Percentiles rank a stretch among this genome's conserved stretches.
phyloP scores from a whole-genome alignment of 331 rosid genomes.

The Saraca asoca region DNA sequence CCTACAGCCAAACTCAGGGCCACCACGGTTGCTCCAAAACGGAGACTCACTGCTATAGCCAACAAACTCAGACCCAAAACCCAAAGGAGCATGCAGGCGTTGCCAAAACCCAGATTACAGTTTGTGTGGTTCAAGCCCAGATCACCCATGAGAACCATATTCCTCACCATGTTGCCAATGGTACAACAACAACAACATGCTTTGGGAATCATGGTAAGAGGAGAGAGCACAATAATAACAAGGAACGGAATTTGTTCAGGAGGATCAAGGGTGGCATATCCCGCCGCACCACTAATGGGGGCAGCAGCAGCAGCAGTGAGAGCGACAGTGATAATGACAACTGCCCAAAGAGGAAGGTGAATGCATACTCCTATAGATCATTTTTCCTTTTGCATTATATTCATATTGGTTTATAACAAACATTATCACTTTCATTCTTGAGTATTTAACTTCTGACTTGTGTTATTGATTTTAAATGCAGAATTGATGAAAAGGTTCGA shows the following conservation, averaged over 20 bases:
- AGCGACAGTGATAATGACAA: constrained; percentile 47
- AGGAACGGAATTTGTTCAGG: constrained; percentile 41
- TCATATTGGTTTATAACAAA: too few species aligned
- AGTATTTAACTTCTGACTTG: background rate
- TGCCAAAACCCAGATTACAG: constrained; percentile 45
- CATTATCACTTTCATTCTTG: background rate
- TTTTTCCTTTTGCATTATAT: too few species aligned
- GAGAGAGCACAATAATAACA: constrained; percentile 31
- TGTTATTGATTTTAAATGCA: constrained; percentile 26
- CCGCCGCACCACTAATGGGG: constrained; percentile 21
- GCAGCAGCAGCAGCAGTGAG: constrained; percentile 31
- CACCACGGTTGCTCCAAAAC: constrained; percentile 32
- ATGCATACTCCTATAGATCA: background rate
- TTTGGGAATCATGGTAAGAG: constrained; percentile 40
- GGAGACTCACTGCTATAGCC: constrained; percentile 36
- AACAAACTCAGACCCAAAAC: constrained; percentile 45
- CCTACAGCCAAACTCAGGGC: constrained; percentile 31
- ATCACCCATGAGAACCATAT: constrained; percentile 46
- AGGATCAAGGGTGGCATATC: constrained; percentile 45
- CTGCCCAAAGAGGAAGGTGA: constrained; percentile 32
- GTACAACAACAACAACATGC: constrained; percentile 36
- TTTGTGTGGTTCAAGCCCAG: constrained; percentile 65
- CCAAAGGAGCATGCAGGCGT: constrained; percentile 35
- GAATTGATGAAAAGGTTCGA: constrained; percentile 22
- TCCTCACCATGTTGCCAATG: constrained; percentile 67